phyloP scores from a whole-genome alignment of 1,284 basidiomycete genomes.

The Rhodotorula sp. region DNA sequence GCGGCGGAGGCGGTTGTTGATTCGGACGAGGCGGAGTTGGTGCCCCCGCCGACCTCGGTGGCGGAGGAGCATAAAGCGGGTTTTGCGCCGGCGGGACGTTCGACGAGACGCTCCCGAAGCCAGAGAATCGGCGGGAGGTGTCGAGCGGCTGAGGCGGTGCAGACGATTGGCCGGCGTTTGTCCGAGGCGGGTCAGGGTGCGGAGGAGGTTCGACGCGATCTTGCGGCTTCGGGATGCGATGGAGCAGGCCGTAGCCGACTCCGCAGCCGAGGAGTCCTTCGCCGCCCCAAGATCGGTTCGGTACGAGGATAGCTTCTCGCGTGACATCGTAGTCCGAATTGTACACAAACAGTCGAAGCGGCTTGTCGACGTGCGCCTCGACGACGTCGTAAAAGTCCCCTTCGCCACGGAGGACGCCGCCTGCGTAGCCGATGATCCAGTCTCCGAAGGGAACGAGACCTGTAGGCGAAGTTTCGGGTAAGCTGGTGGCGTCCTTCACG shows the following conservation, averaged over 20 bases:
- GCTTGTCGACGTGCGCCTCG: conserved; percentile 92
- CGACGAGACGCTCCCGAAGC: conserved; percentile 13
- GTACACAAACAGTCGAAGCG: conserved; percentile 90
- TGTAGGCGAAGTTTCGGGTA: not conserved
- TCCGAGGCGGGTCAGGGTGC: not conserved
- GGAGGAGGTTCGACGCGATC: conserved; percentile 10
- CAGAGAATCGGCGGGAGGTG: not conserved
- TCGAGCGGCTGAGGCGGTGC: not conserved
- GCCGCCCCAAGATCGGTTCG: conserved; percentile 93
- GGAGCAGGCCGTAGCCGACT: conserved; percentile 77
- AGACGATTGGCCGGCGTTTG: not conserved
- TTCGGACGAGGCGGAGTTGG: not conserved
- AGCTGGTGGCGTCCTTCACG: not conserved
- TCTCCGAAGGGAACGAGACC: conserved; percentile 84
- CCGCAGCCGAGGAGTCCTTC: conserved; percentile 90
- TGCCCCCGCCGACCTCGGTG: not conserved
- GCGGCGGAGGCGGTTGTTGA: not conserved
- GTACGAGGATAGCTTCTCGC: conserved; percentile 58
- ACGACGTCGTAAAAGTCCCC: conserved; percentile 96
- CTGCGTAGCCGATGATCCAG: conserved; percentile 91
- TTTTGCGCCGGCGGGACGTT: not conserved
- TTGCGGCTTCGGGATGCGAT: conserved; percentile 71
- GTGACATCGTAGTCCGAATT: conserved; percentile 85
- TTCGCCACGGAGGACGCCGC: conserved; percentile 86
- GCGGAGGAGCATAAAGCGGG: conserved; percentile 7